Evolutionary conservation across 106 monocot genomes (phyloP).

Genomic region (Platanthera zijinensis): DNA sequence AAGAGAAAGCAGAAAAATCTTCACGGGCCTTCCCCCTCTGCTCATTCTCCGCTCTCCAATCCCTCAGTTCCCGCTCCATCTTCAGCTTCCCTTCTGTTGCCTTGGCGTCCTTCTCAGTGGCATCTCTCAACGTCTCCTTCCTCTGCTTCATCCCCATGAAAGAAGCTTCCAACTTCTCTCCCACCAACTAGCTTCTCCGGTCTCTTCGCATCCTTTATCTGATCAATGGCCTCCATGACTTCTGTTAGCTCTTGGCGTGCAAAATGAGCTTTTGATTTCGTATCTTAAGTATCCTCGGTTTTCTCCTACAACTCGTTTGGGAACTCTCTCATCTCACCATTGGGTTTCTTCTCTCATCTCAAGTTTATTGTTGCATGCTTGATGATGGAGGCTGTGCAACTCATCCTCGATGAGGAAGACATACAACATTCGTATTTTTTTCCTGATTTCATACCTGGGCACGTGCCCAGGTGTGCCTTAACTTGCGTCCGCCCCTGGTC

Average conservation of each 20-base stretch:
- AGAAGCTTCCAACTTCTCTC: conserved; percentile 22
- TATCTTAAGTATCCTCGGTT: conserved; percentile 40
- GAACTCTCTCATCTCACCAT: conserved; percentile 31
- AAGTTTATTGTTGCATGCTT: too few species aligned
- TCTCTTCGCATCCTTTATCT: conserved; percentile 51
- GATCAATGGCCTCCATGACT: conserved; percentile 44
- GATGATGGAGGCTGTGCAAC: too few species aligned
- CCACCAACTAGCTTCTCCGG: conserved; percentile 15
- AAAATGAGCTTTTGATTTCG: conserved; percentile 25
- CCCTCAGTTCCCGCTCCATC: conserved; percentile 58
- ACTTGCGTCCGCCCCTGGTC: too few species aligned
- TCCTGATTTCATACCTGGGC: too few species aligned
- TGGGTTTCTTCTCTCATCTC: conserved; percentile 23
- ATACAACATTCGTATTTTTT: too few species aligned
- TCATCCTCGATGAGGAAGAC: too few species aligned
- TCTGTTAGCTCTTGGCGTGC: conserved; percentile 49
- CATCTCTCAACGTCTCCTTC: conserved; percentile 32
- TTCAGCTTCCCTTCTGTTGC: conserved; percentile 40
- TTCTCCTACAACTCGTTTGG: conserved; percentile 31
- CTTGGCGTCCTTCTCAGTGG: conserved; percentile 35
- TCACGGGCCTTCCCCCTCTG: conserved; percentile 27
- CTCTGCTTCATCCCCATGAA: conserved; percentile 26
- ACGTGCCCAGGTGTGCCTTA: too few species aligned
- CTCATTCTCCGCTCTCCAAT: conserved; percentile 42
- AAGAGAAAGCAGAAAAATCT: conserved; percentile 9